Conservation (phyloP, 73 alveolate genomes). For the Paramecium sexaurelia region DNA sequence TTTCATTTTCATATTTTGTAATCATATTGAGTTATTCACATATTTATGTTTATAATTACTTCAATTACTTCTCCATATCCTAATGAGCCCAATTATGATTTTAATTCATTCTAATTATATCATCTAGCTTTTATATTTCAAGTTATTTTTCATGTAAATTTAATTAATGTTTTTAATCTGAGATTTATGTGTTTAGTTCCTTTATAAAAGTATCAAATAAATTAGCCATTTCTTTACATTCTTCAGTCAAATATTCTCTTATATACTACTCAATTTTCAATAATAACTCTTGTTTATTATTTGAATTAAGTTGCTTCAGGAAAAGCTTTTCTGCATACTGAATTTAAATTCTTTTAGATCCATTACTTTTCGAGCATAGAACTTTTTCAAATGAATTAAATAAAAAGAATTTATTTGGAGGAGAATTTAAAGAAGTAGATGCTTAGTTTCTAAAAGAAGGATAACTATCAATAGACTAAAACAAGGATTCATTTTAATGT, state of each 20-base stretch:
- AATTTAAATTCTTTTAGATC: not conserved
- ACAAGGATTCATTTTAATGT: not conserved
- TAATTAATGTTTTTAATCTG: not conserved
- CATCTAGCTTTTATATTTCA: constrained; percentile 27
- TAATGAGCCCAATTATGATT: constrained; percentile 17
- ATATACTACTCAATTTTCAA: constrained; percentile 26
- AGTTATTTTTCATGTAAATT: not conserved
- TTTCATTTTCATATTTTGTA: constrained; percentile 1
- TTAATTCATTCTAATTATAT: not conserved
- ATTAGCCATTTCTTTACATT: constrained; percentile 17
- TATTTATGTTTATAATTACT: not conserved
- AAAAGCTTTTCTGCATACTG: constrained; percentile 2
- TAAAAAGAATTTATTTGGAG: not conserved
- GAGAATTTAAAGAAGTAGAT: not conserved
- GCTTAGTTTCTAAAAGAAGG: not conserved
- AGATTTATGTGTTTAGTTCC: not conserved
- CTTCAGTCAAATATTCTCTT: not conserved
- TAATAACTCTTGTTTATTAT: not conserved
- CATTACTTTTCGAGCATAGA: not conserved
- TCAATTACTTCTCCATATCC: not conserved
- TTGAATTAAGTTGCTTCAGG: not conserved
- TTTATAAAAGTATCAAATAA: constrained; percentile 34
- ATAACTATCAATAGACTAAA: not conserved
- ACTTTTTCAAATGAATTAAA: not conserved
- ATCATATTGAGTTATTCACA: not conserved